These are phyloP conservation scores for Microdochium trichocladiopsis DNA, from an alignment of 2,329 filamentous ascomycete species.

Conservation along the genomic window DNA sequence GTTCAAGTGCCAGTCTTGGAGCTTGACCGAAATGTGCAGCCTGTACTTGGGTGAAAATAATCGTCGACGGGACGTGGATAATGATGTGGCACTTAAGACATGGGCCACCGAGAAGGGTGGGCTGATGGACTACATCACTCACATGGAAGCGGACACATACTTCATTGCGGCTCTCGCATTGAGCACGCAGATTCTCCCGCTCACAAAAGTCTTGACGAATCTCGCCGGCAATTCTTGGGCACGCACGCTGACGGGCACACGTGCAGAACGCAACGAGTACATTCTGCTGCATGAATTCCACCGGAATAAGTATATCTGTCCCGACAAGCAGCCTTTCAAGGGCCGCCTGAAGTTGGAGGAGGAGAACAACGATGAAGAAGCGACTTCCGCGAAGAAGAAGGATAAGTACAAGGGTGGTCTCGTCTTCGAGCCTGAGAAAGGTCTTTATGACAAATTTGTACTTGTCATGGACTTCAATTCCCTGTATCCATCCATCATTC, in stretches of 20 bases:
- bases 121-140: conserved; percentile 85
- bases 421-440: conserved; percentile 96
- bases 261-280: conserved; percentile 97
- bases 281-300: conserved; percentile 97
- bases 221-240: conserved; percentile 98
- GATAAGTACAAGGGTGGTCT: conserved; percentile 99
- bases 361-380: conserved; percentile 61
- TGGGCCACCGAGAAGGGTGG: conserved; percentile 82
- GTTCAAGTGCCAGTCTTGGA: conserved; percentile 97
- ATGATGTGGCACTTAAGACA: conserved; percentile 76
- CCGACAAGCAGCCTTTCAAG: conserved; percentile 83
- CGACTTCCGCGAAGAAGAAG: conserved; percentile 82
- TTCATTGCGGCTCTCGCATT: conserved; percentile 89
- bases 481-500: conserved; percentile 95
- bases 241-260: conserved; percentile 87
- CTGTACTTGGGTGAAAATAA: conserved; percentile 73
- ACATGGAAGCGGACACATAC: conserved; percentile 93
- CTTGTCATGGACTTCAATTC: conserved; percentile 99
- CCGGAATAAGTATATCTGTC: conserved; percentile 95
- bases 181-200: conserved; percentile 81
- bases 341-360: conserved; percentile 67
- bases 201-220: conserved; percentile 94
- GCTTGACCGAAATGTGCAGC: conserved; percentile 93
- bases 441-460: conserved; percentile 95
- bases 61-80: conserved; percentile 77